Conservation (phyloP, 176 grass and related monocot species). For the Calamus simplicifolius region DNA sequence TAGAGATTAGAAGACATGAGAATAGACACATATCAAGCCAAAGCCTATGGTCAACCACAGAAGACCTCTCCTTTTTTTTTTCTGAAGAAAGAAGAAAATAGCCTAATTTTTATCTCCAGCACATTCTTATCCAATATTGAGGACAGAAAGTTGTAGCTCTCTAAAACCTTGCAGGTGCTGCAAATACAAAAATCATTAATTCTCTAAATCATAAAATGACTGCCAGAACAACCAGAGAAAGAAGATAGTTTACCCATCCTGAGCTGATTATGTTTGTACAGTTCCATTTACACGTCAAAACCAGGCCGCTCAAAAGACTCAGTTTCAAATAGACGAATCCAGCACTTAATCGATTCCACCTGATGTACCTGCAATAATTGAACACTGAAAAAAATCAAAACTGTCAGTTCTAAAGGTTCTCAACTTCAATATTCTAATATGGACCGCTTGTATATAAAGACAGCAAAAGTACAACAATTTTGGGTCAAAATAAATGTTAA, state of each 20-base stretch:
- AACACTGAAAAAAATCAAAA: no score
- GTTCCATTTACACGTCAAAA: conserved; percentile 97
- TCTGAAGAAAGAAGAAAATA: conserved; percentile 3
- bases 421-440: no score
- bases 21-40: no score
- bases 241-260: conserved; percentile 49
- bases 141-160: conserved; percentile 81
- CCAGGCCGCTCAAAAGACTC: conserved; percentile 93
- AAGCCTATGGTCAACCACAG: no score
- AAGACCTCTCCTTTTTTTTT: no score
- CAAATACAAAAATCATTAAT: conserved; percentile 1
- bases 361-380: conserved; percentile 56
- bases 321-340: conserved; percentile 78
- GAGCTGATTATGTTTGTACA: conserved; percentile 71
- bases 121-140: conserved; percentile 75
- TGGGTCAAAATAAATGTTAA: no score
- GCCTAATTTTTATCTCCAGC: conserved; percentile 97
- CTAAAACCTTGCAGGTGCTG: conserved; percentile 86
- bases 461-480: no score
- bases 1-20: background rate
- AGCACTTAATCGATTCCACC: conserved; percentile 69
- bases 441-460: no score
- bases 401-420: no score
- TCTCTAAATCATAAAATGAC: background rate
- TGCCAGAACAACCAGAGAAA: conserved; percentile 2